Conservation (phyloP, 2,329 filamentous ascomycete genomes). For the Xylariaceae sp. region DNA sequence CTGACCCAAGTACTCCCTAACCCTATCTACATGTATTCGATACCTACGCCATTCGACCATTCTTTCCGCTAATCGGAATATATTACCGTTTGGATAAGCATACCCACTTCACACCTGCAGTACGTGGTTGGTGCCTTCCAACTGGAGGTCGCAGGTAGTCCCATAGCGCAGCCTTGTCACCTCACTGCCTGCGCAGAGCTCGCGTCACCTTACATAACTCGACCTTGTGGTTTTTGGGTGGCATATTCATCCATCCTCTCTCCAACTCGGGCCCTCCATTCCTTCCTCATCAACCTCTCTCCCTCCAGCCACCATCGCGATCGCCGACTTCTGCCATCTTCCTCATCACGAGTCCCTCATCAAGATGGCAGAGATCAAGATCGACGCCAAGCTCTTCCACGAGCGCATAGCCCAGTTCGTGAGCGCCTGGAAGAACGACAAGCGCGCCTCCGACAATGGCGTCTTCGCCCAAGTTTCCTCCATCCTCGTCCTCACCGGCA, state of each 20-base stretch:
- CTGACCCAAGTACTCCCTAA: no score
- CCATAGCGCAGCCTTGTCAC: no score
- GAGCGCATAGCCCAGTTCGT: conserved; percentile 86
- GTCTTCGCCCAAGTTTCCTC: conserved; percentile 84
- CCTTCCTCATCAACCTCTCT: conserved; percentile 7
- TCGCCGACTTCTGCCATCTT: conserved; percentile 27
- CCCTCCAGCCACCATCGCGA: conserved; percentile 8
- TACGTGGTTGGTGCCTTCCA: no score
- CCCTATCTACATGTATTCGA: no score
- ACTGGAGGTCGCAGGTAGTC: no score
- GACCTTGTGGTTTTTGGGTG: conserved; percentile 17
- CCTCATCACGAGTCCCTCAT: conserved; percentile 28
- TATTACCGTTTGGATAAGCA: no score
- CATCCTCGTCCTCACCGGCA: conserved; percentile 89
- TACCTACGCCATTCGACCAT: no score
- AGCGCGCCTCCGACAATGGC: conserved; percentile 73
- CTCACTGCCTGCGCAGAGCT: no score
- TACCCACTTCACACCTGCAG: no score
- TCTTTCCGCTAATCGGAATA: no score
- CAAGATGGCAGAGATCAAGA: conserved; percentile 80
- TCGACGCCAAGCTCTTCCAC: conserved; percentile 91
- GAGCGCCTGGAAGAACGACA: conserved; percentile 93
- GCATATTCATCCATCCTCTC: conserved; percentile 12
- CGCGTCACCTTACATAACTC: conserved; percentile 22
- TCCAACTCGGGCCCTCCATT: conserved; percentile 33